These are phyloP conservation scores for Populus nigra DNA, from an alignment of 345 rosid genomes.

Conservation along the genomic window DNA sequence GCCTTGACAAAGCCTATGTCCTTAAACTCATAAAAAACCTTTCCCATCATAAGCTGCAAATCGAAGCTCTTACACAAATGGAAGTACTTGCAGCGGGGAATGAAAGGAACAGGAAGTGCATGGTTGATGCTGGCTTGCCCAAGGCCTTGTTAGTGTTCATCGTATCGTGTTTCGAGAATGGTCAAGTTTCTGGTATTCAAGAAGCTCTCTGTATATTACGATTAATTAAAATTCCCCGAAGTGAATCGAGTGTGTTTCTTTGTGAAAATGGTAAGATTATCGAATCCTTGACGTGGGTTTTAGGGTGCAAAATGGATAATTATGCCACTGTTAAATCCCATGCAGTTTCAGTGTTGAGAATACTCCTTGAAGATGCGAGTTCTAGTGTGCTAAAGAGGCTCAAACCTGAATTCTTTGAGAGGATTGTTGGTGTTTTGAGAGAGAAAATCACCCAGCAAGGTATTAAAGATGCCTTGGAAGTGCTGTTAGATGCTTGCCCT, in stretches of 20 bases:
- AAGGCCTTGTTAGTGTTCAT: slow-evolving; percentile 37
- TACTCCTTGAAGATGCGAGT: slow-evolving; percentile 35
- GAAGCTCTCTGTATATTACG: slow-evolving; percentile 53
- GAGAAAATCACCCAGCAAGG: slow-evolving; percentile 40
- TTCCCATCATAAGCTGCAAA: slow-evolving; percentile 14
- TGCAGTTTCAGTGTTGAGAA: slow-evolving; percentile 38
- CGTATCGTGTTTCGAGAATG: slow-evolving; percentile 25
- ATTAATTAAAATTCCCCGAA: slow-evolving; percentile 37
- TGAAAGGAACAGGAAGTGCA: slow-evolving; percentile 45
- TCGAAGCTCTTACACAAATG: slow-evolving; percentile 35
- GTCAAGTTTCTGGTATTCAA: slow-evolving; percentile 29
- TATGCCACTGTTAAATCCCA: slow-evolving; percentile 35
- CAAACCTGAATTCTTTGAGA: slow-evolving; percentile 42
- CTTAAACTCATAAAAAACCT: slow-evolving; percentile 40
- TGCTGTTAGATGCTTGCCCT: slow-evolving; percentile 45
- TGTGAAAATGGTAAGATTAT: slow-evolving; percentile 34
- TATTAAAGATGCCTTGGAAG: slow-evolving; percentile 44
- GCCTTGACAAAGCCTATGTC: slow-evolving; percentile 37
- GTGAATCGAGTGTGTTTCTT: slow-evolving; percentile 31
- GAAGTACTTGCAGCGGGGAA: slow-evolving; percentile 48
- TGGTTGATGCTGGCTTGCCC: slow-evolving; percentile 53
- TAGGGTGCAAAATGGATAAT: slow-evolving; percentile 31
- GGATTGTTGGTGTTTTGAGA: slow-evolving; percentile 39
- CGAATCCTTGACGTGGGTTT: slow-evolving; percentile 51
- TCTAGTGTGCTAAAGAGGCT: slow-evolving; percentile 43